Evolutionary conservation across 176 grass and related monocot genomes (phyloP).

Genomic region (Ananas comosus): DNA sequence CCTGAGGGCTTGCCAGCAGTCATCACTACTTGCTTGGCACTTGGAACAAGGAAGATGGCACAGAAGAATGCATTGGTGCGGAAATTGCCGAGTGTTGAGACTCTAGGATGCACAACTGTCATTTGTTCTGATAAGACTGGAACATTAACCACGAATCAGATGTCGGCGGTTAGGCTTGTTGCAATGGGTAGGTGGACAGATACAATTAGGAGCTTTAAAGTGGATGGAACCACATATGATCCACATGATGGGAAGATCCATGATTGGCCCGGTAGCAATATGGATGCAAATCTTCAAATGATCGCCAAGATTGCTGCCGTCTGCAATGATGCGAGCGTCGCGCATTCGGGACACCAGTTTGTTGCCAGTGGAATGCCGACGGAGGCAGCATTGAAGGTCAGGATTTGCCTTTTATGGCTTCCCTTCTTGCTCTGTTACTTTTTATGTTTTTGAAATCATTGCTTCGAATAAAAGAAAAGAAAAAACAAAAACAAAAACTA

Average conservation of each 20-base stretch:
- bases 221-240: constrained; percentile 84
- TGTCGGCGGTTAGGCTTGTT: constrained; percentile 67
- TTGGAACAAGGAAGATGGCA: constrained; percentile 92
- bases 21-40: constrained; percentile 85
- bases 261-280: constrained; percentile 39
- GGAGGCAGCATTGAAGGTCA: constrained; percentile 88
- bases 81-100: constrained; percentile 91
- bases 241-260: constrained; percentile 65
- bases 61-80: constrained; percentile 89
- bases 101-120: constrained; percentile 86
- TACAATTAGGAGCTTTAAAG: constrained; percentile 54
- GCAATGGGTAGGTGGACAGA: constrained; percentile 30
- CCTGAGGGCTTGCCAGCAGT: constrained; percentile 82
- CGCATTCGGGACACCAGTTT: constrained; percentile 52
- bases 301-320: constrained; percentile 81
- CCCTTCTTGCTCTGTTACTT: neutral
- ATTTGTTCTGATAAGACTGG: constrained; percentile 96
- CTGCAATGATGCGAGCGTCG: constrained; percentile 74
- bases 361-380: constrained; percentile 81
- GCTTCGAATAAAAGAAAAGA: neutral
- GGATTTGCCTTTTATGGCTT: constrained; percentile 3
- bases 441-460: neutral
- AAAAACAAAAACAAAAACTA: neutral
- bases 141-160: constrained; percentile 88
- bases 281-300: constrained; percentile 69